These are phyloP conservation scores for Aureobasidium sp. DNA, from an alignment of 2,329 filamentous ascomycete species.

Conservation along the genomic window DNA sequence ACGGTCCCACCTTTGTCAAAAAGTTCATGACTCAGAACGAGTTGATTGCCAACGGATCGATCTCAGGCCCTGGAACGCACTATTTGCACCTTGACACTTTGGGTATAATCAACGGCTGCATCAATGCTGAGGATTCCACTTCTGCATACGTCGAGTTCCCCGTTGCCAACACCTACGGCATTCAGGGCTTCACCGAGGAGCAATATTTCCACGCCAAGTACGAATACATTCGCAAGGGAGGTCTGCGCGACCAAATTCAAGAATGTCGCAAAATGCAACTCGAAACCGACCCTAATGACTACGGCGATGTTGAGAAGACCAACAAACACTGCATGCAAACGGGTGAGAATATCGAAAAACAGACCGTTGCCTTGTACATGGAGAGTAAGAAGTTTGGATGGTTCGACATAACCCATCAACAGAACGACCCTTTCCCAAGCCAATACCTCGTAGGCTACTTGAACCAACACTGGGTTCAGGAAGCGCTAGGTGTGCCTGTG, in stretches of 20 bases:
- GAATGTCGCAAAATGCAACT: slow-evolving; percentile 41
- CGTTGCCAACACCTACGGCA: slow-evolving; percentile 52
- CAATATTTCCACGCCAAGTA: slow-evolving; percentile 37
- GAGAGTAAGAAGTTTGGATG: slow-evolving; percentile 37
- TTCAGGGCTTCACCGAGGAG: slow-evolving; percentile 40
- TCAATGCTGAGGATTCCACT: slow-evolving; percentile 42
- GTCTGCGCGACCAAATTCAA: slow-evolving; percentile 46
- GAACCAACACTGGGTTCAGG: slow-evolving; percentile 48
- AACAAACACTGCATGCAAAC: slow-evolving; percentile 21
- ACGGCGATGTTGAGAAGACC: slow-evolving; percentile 29
- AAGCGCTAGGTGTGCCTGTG: slow-evolving; percentile 47
- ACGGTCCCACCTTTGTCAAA: slow-evolving; percentile 43
- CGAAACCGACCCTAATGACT: slow-evolving; percentile 43
- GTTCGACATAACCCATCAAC: slow-evolving; percentile 46
- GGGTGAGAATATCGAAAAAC: slow-evolving; percentile 30
- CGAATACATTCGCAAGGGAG: slow-evolving; percentile 36
- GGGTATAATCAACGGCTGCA: slow-evolving; percentile 48
- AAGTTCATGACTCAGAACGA: slow-evolving; percentile 51
- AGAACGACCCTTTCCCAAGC: slow-evolving; percentile 31
- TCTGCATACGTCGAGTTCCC: slow-evolving; percentile 30
- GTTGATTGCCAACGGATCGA: slow-evolving; percentile 40
- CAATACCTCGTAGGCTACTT: slow-evolving; percentile 48
- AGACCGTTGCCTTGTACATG: slow-evolving; percentile 40
- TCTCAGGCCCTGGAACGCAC: slow-evolving; percentile 34
- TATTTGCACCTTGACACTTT: slow-evolving; percentile 43